Conservation (phyloP, 805 yeast genomes). For the Wickerhamomyces kurtzmanii region DNA sequence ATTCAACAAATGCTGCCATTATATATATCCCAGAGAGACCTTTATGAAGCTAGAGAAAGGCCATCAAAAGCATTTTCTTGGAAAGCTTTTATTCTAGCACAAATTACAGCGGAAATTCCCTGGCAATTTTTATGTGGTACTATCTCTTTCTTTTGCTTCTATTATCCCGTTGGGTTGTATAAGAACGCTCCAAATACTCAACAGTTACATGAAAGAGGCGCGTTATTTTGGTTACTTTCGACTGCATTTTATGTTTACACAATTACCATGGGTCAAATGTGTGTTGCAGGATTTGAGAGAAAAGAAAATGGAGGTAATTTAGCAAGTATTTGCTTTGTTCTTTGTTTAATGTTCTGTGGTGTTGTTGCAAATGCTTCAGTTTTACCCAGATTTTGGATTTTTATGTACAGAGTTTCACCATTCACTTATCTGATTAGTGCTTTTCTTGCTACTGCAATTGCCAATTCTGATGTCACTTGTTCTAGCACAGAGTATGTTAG, state of each 20-base stretch:
- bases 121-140: slow-evolving; percentile 56
- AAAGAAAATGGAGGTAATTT: slow-evolving; percentile 54
- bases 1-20: slow-evolving; percentile 56
- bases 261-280: slow-evolving; percentile 43
- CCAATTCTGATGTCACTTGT: slow-evolving; percentile 35
- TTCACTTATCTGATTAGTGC: slow-evolving; percentile 50
- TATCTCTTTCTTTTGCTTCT: slow-evolving; percentile 49
- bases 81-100: slow-evolving; percentile 52
- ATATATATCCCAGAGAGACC: slow-evolving; percentile 49
- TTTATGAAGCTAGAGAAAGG: slow-evolving; percentile 66
- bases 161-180: slow-evolving; percentile 66
- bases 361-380: slow-evolving; percentile 44
- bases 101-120: slow-evolving; percentile 57
- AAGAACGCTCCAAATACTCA: slow-evolving; percentile 50
- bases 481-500: slow-evolving; percentile 30
- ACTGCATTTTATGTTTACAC: slow-evolving; percentile 39
- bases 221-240: slow-evolving; percentile 34
- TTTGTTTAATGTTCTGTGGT: slow-evolving; percentile 64
- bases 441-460: slow-evolving; percentile 41
- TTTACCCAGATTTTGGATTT: slow-evolving; percentile 62
- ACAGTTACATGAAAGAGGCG: slow-evolving; percentile 42
- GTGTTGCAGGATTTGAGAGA: slow-evolving; percentile 45
- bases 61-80: slow-evolving; percentile 66
- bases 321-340: slow-evolving; percentile 41
- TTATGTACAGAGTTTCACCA: slow-evolving; percentile 65